These are phyloP conservation scores for Hyaloscypha hepaticicola DNA, from an alignment of 495 filamentous ascomycete genomes.

Conservation along the genomic window DNA sequence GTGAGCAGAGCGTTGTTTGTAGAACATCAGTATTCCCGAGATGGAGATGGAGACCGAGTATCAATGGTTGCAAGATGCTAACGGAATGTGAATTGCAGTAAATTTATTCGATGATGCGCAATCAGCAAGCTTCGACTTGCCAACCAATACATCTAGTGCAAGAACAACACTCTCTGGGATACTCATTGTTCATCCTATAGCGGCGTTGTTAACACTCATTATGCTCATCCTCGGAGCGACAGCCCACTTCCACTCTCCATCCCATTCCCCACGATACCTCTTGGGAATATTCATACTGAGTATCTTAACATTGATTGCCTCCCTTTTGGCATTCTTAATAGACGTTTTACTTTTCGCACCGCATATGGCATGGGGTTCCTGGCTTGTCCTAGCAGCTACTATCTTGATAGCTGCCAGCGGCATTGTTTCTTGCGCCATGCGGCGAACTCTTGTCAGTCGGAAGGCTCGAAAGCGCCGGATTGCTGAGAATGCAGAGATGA, in stretches of 20 bases:
- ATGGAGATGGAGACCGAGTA: not conserved
- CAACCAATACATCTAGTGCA: slow-evolving; percentile 58
- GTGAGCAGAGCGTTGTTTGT: not conserved
- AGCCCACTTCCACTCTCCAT: slow-evolving; percentile 85
- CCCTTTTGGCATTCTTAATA: slow-evolving; percentile 85
- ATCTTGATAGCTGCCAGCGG: slow-evolving; percentile 81
- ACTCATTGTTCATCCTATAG: slow-evolving; percentile 89
- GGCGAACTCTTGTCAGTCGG: slow-evolving; percentile 84
- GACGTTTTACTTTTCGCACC: slow-evolving; percentile 97
- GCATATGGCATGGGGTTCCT: slow-evolving; percentile 91
- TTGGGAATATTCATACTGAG: slow-evolving; percentile 81
- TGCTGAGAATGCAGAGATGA: slow-evolving; percentile 92
- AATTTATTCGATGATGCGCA: slow-evolving; percentile 36
- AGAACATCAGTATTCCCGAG: not conserved
- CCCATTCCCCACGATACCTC: slow-evolving; percentile 90
- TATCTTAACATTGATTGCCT: slow-evolving; percentile 79
- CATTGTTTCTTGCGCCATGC: slow-evolving; percentile 94
- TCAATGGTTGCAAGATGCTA: slow-evolving; percentile 13
- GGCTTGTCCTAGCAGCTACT: slow-evolving; percentile 88
- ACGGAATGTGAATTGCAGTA: slow-evolving; percentile 11
- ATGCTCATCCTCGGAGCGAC: slow-evolving; percentile 76
- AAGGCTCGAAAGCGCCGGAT: slow-evolving; percentile 92
- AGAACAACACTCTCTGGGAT: slow-evolving; percentile 87
- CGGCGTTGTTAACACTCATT: slow-evolving; percentile 79
- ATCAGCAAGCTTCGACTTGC: slow-evolving; percentile 68